Percentiles rank a stretch among this genome's conserved stretches.
Evolutionary conservation across 495 filamentous ascomycete genomes (phyloP).

Genomic region (Aspergillus campestris): DNA sequence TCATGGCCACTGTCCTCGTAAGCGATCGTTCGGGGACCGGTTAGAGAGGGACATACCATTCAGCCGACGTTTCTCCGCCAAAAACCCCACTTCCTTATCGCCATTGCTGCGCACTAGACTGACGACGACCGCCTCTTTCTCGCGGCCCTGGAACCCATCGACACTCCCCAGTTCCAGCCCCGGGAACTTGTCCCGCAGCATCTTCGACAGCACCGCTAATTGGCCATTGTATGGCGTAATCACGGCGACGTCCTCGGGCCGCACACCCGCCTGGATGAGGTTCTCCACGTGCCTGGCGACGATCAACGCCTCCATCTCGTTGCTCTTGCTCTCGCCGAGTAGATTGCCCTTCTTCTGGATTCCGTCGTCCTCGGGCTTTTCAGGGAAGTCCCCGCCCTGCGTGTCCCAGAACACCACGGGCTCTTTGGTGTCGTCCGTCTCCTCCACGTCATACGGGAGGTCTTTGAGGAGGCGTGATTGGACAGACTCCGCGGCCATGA

Average conservation of each 20-base stretch:
- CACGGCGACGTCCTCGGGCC: constrained; percentile 77
- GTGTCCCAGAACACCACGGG: constrained; percentile 93
- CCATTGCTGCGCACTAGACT: constrained; percentile 84
- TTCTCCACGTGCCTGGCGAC: constrained; percentile 65
- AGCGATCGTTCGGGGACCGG: neutral
- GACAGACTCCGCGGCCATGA: constrained; percentile 73
- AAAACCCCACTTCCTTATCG: constrained; percentile 81
- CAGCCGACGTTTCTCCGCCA: constrained; percentile 83
- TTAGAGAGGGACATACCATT: constrained; percentile 54
- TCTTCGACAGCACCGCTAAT: constrained; percentile 63
- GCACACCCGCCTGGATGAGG: constrained; percentile 71
- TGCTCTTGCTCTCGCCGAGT: constrained; percentile 83
- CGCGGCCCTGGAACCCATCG: constrained; percentile 93
- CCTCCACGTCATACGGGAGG: constrained; percentile 67
- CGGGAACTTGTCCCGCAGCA: constrained; percentile 68
- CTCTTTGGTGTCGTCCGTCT: constrained; percentile 81
- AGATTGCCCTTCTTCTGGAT: constrained; percentile 44
- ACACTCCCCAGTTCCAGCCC: constrained; percentile 89
- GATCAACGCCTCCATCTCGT: constrained; percentile 80
- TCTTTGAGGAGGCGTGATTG: constrained; percentile 64
- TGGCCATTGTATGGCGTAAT: constrained; percentile 97
- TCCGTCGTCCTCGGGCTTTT: constrained; percentile 46
- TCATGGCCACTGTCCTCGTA: constrained; percentile 74
- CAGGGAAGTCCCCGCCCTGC: constrained; percentile 84
- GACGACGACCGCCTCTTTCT: constrained; percentile 93